Percentiles rank a stretch among this genome's conserved stretches.
Conservation (phyloP, 768 basidiomycete genomes). For the Phaeolepiota aurea region DNA sequence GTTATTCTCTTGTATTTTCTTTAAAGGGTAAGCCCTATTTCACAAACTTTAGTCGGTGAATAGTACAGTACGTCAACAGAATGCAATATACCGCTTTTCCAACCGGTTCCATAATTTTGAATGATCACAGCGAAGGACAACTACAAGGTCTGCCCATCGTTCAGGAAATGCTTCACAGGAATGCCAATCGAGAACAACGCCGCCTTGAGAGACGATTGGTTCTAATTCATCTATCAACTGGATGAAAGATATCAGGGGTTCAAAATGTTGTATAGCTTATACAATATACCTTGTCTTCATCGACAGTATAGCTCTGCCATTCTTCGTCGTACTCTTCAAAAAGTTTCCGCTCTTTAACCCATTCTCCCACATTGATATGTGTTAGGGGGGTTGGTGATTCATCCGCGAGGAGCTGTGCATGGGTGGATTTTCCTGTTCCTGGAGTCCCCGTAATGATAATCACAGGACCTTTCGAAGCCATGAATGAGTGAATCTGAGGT, state of each 20-base stretch:
- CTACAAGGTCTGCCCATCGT: constrained; percentile 92
- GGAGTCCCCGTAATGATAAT: constrained; percentile 89
- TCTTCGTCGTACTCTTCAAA: constrained; percentile 87
- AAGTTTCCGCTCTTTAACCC: constrained; percentile 75
- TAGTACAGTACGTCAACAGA: constrained; percentile 3
- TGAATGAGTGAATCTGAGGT: too few species aligned
- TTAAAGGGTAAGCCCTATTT: constrained; percentile 71
- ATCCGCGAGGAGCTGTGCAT: constrained; percentile 74
- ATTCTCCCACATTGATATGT: constrained; percentile 87
- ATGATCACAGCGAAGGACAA: constrained; percentile 88
- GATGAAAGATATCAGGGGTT: constrained; percentile 2
- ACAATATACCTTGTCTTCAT: constrained; percentile 84
- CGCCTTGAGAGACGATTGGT: constrained; percentile 56
- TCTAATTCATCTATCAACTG: constrained; percentile 89
- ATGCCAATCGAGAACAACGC: constrained; percentile 91
- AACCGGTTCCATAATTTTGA: constrained; percentile 81
- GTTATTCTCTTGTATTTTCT: constrained; percentile 98
- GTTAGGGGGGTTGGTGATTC: constrained; percentile 61
- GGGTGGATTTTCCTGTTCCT: constrained; percentile 94
- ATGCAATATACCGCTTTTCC: constrained; percentile 65
- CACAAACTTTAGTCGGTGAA: constrained; percentile 4
- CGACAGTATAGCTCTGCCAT: constrained; percentile 91
- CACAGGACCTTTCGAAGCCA: constrained; percentile 36
- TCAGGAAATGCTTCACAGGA: constrained; percentile 92
- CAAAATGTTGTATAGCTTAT: constrained; percentile 3